Evolutionary conservation across 192 early-diverging fungal species (phyloP), one percentile per base, ranked within the genome.

Genomic region (Coemansia reversa): DNA sequence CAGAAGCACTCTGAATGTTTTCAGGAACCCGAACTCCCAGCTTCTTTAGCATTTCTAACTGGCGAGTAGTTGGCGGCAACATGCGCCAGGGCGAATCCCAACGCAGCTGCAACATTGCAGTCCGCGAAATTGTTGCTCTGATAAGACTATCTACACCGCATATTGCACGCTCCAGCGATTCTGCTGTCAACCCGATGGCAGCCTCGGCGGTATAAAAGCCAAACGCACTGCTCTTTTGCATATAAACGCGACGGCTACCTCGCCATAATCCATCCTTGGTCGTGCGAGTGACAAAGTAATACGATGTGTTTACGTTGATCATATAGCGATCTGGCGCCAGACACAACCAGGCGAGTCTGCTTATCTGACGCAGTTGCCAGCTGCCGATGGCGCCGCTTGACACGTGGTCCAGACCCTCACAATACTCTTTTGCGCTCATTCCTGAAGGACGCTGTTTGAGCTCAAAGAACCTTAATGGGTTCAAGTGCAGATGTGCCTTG

Each of bases 121-220:
- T 18, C 49, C 20, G 19, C 5, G 39, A 16, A 23, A 79, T 52
- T 2, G 42, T 71, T 4, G 74, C 56, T 4, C 56, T 27, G 5
- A 89, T 57, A 76, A 84, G 84, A 0, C 86, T 87, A 68, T 94
- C 93, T 7, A 85, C 79, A 11, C 83, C 91, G 18, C 65, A 85
- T 19, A 92, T 69, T 7, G 84, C 86, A n/a, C 65, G 73, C 29
- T 55, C 67, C 32, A 91, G 71, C 20, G 71, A 68, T 55, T 87
- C 85, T 18, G 83, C 72, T 9, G 7, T 19, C 54, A 72, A n/a
- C 0, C 45, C 53, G 0, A 66, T 5, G 5, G 20, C 8, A n/a
- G 16, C 18, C 8, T 66, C 57, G 9, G 27, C 20, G 7, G 69
- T 42, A 30, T 65, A 71, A 47, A 35, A 35, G 33, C 33, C 33